These are phyloP conservation scores for Triticum turgidum DNA, from an alignment of 176 grass and related monocot species.

Conservation along the genomic window DNA sequence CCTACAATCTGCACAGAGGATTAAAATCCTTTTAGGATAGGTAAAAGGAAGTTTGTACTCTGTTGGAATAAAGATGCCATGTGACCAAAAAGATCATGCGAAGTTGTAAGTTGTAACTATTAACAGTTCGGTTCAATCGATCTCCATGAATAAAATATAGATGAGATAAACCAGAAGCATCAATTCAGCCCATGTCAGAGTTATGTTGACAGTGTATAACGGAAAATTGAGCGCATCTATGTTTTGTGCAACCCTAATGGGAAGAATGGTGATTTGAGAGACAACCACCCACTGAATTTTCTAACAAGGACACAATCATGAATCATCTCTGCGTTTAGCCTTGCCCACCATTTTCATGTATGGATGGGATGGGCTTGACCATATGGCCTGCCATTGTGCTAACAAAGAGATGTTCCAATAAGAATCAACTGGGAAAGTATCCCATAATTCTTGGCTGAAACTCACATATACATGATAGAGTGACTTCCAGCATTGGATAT, in stretches of 20 bases:
- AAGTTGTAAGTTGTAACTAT: constrained; percentile 13
- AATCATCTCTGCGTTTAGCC: neutral
- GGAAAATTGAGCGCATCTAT: neutral
- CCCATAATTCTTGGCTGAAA: neutral
- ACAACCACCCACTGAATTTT: neutral
- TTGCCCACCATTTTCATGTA: neutral
- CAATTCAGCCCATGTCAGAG: neutral
- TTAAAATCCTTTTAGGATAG: neutral
- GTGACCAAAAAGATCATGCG: neutral
- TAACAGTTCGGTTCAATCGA: neutral
- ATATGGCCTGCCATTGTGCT: neutral
- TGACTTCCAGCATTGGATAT: neutral
- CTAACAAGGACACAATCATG: neutral
- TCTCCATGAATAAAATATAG: neutral
- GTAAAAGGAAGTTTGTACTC: neutral
- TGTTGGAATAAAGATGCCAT: neutral
- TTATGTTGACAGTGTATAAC: neutral
- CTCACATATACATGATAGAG: neutral
- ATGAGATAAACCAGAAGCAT: constrained; percentile 3
- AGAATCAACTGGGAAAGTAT: neutral
- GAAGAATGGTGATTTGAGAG: neutral
- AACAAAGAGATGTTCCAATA: neutral
- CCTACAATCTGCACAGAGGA: constrained; percentile 79
- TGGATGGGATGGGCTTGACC: neutral
- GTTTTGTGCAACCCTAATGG: neutral